Conservation (phyloP, 148 eudicot genomes). For the Rhododendron simsii region DNA sequence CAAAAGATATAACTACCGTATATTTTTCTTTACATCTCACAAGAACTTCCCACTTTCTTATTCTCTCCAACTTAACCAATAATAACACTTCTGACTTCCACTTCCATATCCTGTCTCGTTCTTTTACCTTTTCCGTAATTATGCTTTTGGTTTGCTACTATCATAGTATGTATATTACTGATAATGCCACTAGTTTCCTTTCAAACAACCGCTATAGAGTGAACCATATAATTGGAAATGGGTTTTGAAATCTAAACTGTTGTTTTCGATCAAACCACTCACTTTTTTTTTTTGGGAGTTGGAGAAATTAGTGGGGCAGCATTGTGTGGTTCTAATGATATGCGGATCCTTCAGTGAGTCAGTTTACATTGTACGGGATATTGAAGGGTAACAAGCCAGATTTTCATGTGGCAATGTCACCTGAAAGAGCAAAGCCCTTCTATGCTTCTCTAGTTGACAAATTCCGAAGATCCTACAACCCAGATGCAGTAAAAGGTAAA, state of each 20-base stretch:
- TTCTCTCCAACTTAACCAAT: not conserved
- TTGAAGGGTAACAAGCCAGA: slow-evolving; percentile 99
- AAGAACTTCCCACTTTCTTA: not conserved
- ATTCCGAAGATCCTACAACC: slow-evolving; percentile 58
- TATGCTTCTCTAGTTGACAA: slow-evolving; percentile 78
- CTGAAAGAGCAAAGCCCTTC: slow-evolving; percentile 73
- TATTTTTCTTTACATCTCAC: not conserved
- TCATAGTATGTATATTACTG: not conserved
- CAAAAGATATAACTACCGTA: not conserved
- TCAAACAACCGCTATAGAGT: not conserved
- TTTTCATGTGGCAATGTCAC: slow-evolving; percentile 99
- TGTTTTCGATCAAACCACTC: not conserved
- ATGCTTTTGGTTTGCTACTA: not conserved
- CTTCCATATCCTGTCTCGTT: not conserved
- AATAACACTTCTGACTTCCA: not conserved
- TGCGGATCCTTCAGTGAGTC: slow-evolving; percentile 70
- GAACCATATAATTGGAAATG: not conserved
- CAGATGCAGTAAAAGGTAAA: slow-evolving; percentile 70
- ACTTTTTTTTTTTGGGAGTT: not conserved
- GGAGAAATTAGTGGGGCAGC: not conserved
- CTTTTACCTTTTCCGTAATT: not conserved
- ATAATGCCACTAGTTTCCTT: not conserved
- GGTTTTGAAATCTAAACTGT: not conserved
- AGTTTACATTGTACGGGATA: slow-evolving; percentile 87
- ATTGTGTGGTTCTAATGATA: slow-evolving; percentile 9